Base-by-base conservation (phyloP, 768 basidiomycete species). In the Tulasnella calospora region DNA sequence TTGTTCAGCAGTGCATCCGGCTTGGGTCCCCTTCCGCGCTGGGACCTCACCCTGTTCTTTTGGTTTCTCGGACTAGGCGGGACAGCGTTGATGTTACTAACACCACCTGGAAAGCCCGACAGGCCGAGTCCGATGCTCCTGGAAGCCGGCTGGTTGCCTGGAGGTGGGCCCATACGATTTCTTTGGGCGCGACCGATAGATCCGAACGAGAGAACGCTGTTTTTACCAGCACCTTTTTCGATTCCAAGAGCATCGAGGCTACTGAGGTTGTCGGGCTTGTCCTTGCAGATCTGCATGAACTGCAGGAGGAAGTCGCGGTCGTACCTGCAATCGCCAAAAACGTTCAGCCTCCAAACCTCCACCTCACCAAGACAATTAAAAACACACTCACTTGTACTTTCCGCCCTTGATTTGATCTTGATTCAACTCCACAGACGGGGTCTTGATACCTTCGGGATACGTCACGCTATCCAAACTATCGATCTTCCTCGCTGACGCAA, bases 381-480 rank as follows among this genome's bases (percentile, higher is more conserved):
- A 67, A 79, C 38, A 23, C 82, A 82, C 79, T 85, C 38, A 94
- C 94, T 92, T 90, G 87, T 95, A 97, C 85, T 95, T 96, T 81
- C 95, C 95, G 77, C 94, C 90, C 85, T 92, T 90, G 9, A 91
- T 92, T 79, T 91, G 89, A 77, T 89, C 86, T 71, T 77, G 69
- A 84, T 98, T 98, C 81, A 99, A 91, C 81, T 94, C 95, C 95
- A 83, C 98, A 98, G 61, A n/a, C n/a, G n/a, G 97, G 77, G 95
- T 93, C 83, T 87, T 88, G 83, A 95, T 89, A 71, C 92, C 91
- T 76, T 92, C 91, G 9, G 96, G 79, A 70, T 80, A 80, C 30
- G 10, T 73, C 21, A 79, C 72, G 70, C 89, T 86, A 44, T 87
- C 87, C 71, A 99, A 89, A 84, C 97, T 92, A 71, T 93, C 91